These are phyloP conservation scores for Hippophae rhamnoides DNA, from an alignment of 306 rosid genomes.

Conservation along the genomic window DNA sequence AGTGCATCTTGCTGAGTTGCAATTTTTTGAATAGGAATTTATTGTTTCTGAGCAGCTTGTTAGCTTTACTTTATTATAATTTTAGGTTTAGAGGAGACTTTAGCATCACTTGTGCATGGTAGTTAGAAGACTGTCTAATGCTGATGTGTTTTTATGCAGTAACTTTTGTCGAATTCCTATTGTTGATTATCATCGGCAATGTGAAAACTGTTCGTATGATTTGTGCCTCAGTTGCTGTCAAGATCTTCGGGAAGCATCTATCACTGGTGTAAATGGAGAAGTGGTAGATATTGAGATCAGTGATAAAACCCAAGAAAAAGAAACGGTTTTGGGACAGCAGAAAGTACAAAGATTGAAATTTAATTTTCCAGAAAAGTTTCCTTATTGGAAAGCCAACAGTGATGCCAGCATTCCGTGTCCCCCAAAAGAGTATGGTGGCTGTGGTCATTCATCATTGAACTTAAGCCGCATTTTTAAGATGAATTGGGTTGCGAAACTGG, in stretches of 20 bases:
- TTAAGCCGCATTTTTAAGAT: slow-evolving; percentile 90
- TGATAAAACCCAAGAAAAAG: slow-evolving; percentile 23
- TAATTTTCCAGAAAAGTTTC: slow-evolving; percentile 41
- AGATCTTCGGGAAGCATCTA: slow-evolving; percentile 69
- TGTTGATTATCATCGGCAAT: slow-evolving; percentile 87
- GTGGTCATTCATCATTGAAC: slow-evolving; percentile 56
- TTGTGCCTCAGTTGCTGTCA: slow-evolving; percentile 79
- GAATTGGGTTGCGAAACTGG: slow-evolving; percentile 99
- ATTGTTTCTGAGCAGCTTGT: slow-evolving; percentile 5
- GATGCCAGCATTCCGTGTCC: slow-evolving; percentile 83
- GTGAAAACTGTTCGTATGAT: slow-evolving; percentile 72
- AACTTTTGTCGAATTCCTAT: slow-evolving; percentile 92
- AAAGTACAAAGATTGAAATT: slow-evolving; percentile 34
- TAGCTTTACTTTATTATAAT: slow-evolving; percentile 5
- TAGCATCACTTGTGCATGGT: background rate
- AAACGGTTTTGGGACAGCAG: slow-evolving; percentile 27
- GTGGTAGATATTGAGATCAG: slow-evolving; percentile 8
- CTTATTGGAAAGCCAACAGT: slow-evolving; percentile 66
- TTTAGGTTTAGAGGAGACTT: slow-evolving; percentile 3
- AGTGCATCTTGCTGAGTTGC: background rate
- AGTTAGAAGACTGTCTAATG: slow-evolving; percentile 8
- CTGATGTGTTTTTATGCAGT: slow-evolving; percentile 46
- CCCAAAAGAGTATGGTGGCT: slow-evolving; percentile 86
- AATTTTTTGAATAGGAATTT: slow-evolving; percentile 4
- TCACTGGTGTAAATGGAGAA: slow-evolving; percentile 17